These are phyloP conservation scores for Aspergillus cavernicola DNA, from an alignment of 495 filamentous ascomycete species.

Conservation along the genomic window DNA sequence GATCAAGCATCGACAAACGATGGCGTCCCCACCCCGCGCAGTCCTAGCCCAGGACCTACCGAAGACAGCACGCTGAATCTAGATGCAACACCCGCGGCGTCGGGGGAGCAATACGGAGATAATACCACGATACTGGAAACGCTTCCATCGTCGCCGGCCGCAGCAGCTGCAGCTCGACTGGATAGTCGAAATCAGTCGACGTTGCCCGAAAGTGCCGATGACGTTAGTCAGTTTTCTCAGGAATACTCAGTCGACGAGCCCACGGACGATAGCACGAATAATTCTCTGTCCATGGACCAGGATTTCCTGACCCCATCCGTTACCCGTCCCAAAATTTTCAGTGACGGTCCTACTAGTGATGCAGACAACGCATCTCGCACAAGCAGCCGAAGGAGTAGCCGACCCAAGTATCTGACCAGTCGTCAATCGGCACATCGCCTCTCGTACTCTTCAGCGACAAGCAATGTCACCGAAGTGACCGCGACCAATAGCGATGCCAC, in stretches of 20 bases:
- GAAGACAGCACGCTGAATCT: slow-evolving; percentile 20
- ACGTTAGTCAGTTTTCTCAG: slow-evolving; percentile 23
- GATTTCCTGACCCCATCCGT: slow-evolving; percentile 30
- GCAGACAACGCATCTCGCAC: slow-evolving; percentile 21
- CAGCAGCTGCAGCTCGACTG: slow-evolving; percentile 57
- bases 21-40: slow-evolving; percentile 46
- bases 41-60: slow-evolving; percentile 27
- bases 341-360: slow-evolving; percentile 28
- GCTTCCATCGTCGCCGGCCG: slow-evolving; percentile 63
- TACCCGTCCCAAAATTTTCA: slow-evolving; percentile 33
- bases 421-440: slow-evolving; percentile 75
- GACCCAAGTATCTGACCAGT: slow-evolving; percentile 70
- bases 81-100: slow-evolving; percentile 23
- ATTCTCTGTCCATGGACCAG: slow-evolving; percentile 28
- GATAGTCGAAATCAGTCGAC: slow-evolving; percentile 30
- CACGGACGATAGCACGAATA: slow-evolving; percentile 20
- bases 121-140: slow-evolving; percentile 59
- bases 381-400: slow-evolving; percentile 40
- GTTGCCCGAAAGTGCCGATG: slow-evolving; percentile 15
- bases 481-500: slow-evolving; percentile 64
- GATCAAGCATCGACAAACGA: slow-evolving; percentile 14
- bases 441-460: slow-evolving; percentile 70
- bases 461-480: slow-evolving; percentile 54
- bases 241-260: slow-evolving; percentile 26
- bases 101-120: slow-evolving; percentile 24